phyloP scores from a whole-genome alignment of 106 monocot genomes.

The Dioscorea alata region DNA sequence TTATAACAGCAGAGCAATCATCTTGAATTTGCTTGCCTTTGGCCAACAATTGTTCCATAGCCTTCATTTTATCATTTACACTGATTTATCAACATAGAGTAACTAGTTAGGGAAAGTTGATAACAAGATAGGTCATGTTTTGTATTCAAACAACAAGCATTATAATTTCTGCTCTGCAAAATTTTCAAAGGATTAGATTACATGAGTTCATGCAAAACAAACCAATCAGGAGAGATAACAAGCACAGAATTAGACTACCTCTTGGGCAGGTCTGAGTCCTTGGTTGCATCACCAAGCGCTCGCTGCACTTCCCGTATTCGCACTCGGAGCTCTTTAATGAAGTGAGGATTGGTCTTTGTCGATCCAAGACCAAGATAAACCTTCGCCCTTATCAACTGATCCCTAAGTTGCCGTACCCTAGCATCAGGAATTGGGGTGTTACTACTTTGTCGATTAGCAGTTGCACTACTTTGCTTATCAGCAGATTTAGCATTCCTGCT shows the following conservation, averaged over 20 bases:
- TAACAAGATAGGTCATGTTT: not conserved
- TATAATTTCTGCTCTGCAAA: too few species aligned
- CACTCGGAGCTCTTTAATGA: constrained; percentile 54
- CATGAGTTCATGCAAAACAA: too few species aligned
- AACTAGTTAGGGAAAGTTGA: not conserved
- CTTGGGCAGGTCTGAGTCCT: constrained; percentile 74
- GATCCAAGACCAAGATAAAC: constrained; percentile 60
- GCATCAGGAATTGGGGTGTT: constrained; percentile 38
- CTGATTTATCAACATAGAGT: constrained; percentile 12
- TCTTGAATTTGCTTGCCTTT: constrained; percentile 48
- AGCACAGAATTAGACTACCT: constrained; percentile 31
- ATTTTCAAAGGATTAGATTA: too few species aligned
- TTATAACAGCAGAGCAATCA: constrained; percentile 30
- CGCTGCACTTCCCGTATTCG: constrained; percentile 73
- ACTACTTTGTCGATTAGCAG: constrained; percentile 4
- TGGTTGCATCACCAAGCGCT: constrained; percentile 77
- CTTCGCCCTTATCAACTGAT: constrained; percentile 76
- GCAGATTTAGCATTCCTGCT: not conserved
- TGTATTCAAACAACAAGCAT: too few species aligned
- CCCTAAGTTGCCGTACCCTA: constrained; percentile 59
- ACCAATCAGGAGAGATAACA: too few species aligned
- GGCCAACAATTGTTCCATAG: constrained; percentile 37
- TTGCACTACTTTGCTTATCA: not conserved
- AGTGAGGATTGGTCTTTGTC: constrained; percentile 61
- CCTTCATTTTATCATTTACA: constrained; percentile 32